phyloP scores from a whole-genome alignment of 768 basidiomycete genomes.

The Leccinum disarticulatum region DNA sequence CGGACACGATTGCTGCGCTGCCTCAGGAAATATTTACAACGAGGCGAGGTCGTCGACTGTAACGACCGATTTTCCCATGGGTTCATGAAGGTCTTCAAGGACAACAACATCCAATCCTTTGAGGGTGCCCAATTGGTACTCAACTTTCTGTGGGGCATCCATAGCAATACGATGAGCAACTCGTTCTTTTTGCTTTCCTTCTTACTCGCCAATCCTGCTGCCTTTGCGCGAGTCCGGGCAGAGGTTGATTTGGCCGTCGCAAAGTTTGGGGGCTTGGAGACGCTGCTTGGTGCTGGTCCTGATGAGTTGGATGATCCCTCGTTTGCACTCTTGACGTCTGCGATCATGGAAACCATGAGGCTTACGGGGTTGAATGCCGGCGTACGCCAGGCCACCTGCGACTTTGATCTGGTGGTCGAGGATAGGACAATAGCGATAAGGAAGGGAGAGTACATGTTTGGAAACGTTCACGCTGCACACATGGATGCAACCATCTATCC shows the following conservation, averaged over 20 bases:
- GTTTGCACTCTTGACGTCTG: slow-evolving; percentile 24
- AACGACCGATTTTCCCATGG: slow-evolving; percentile 8
- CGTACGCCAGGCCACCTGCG: slow-evolving; percentile 15
- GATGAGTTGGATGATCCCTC: slow-evolving; percentile 17
- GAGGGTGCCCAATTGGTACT: slow-evolving; percentile 22
- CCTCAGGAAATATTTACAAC: slow-evolving; percentile 16
- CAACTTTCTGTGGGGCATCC: slow-evolving; percentile 22
- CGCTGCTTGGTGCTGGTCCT: slow-evolving; percentile 12
- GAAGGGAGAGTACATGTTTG: slow-evolving; percentile 23
- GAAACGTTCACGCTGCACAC: slow-evolving; percentile 18
- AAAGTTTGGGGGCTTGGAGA: slow-evolving; percentile 13
- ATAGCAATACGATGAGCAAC: slow-evolving; percentile 24
- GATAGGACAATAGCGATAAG: slow-evolving; percentile 14
- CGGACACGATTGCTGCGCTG: slow-evolving; percentile 8
- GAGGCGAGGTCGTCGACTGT: slow-evolving; percentile 2
- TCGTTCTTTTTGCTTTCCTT: slow-evolving; percentile 19
- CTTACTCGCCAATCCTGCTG: slow-evolving; percentile 44
- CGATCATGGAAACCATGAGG: slow-evolving; percentile 29
- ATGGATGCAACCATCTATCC: slow-evolving; percentile 17
- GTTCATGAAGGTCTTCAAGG: slow-evolving; percentile 20
- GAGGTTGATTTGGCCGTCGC: slow-evolving; percentile 41
- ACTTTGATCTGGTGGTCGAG: slow-evolving; percentile 17
- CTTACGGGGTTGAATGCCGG: slow-evolving; percentile 19
- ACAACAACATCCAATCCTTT: slow-evolving; percentile 14
- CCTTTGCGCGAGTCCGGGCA: slow-evolving; percentile 43